Evolutionary conservation across 768 basidiomycete species (phyloP), one percentile per base, ranked within the genome.

Genomic region (Mycena chlorophos): DNA sequence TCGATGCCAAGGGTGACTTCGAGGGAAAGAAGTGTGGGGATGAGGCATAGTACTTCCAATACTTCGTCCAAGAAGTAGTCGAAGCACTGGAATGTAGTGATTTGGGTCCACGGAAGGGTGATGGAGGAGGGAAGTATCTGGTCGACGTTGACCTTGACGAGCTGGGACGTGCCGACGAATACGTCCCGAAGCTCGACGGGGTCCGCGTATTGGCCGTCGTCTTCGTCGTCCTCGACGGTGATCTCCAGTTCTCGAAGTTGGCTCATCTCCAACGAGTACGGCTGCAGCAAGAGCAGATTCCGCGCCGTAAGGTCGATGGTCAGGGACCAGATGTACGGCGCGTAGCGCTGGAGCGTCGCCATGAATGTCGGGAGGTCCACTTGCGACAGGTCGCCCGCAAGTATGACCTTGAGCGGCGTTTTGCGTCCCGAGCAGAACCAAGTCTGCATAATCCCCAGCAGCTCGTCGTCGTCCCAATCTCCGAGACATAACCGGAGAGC

Each of bases 1-100:
- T 46, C 45, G 45, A 46, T 13, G n/a, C 45, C 45, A 26, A 23
- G 45, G 4, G 45, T 46, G 45, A 46, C 45, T 8, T 46, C 45
- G 6, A 46, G 26, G 5, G 23, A 27, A 5, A 26, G 8, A 23
- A 46, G 45, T 5, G 12, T 27, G 22, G 45, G 45, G 45, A 46
- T 46, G 22, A 27, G 25, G 23, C 45, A 25, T n/a, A 46, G 45
- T 5, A 46, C 45, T 27, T 46, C 23, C 6, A 46, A 12, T 5
- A 46, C 25, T 10, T 46, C 23, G 13, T 23, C 45, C 22, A 23
- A 5, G 26, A 27, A 23, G 27, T 46, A 46, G 22, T 46, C 25
- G 45, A 25, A 23, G 26, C 45, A 46, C 13, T 27, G 45, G 13
- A 46, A 27, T 5, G 23, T 13, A n/a, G 45, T 46, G 25, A 46